phyloP scores from a whole-genome alignment of 1,284 basidiomycete genomes.

The Marasmius fiardii region DNA sequence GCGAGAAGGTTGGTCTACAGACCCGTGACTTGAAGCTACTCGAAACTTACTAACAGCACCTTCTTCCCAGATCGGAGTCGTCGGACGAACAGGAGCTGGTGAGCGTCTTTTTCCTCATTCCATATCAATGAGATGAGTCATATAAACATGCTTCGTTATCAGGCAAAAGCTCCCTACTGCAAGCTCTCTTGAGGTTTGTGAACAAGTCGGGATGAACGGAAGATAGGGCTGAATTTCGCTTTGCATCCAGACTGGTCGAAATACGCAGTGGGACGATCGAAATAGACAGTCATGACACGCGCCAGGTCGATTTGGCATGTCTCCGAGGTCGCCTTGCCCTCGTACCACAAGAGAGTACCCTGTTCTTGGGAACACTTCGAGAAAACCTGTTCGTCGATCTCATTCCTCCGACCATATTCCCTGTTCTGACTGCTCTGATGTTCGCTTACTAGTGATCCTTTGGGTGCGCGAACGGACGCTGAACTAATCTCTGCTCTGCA shows the following conservation, averaged over 20 bases:
- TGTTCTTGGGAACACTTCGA: constrained; percentile 65
- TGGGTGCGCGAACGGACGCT: constrained; percentile 46
- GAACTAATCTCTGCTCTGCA: constrained; percentile 45
- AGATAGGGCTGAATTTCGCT: constrained; percentile 13
- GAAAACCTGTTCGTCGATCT: constrained; percentile 54
- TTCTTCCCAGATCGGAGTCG: constrained; percentile 56
- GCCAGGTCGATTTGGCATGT: constrained; percentile 49
- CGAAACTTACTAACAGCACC: neutral
- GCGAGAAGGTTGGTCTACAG: constrained; percentile 58
- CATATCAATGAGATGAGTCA: constrained; percentile 1
- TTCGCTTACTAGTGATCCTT: constrained; percentile 47
- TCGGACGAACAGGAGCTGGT: constrained; percentile 72
- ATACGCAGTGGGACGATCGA: constrained; percentile 57
- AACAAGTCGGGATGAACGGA: constrained; percentile 1
- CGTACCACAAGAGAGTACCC: constrained; percentile 66
- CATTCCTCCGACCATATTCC: neutral
- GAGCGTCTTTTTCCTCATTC: constrained; percentile 11
- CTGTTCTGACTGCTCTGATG: neutral
- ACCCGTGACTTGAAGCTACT: neutral
- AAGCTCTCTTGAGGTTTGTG: constrained; percentile 62
- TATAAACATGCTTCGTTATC: constrained; percentile 13
- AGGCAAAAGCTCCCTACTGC: constrained; percentile 77
- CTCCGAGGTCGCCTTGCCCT: constrained; percentile 65
- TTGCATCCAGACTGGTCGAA: constrained; percentile 62
- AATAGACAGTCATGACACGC: constrained; percentile 70